phyloP scores from a whole-genome alignment of 768 basidiomycete species.

The Rhizopogon vesiculosus region DNA sequence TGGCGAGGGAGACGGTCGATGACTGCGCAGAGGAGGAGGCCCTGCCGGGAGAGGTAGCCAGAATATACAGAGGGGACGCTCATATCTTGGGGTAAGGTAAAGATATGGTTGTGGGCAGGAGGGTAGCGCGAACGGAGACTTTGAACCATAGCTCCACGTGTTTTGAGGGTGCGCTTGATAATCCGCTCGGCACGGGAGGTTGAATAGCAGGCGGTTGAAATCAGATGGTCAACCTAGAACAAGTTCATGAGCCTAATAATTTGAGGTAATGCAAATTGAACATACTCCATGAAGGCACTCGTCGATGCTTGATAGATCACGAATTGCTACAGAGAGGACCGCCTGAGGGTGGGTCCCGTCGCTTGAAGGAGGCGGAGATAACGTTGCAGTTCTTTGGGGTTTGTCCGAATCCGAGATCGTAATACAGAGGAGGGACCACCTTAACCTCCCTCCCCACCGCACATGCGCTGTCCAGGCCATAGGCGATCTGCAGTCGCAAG shows the following conservation, averaged over 20 bases:
- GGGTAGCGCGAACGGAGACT: slow-evolving; percentile 33
- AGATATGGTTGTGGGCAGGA: slow-evolving; percentile 13
- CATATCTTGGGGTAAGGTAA: slow-evolving; percentile 13
- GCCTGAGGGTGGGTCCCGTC: slow-evolving; percentile 39
- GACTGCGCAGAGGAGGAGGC: slow-evolving; percentile 25
- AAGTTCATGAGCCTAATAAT: slow-evolving; percentile 5
- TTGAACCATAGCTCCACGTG: slow-evolving; percentile 43
- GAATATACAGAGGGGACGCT: slow-evolving; percentile 2
- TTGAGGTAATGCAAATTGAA: slow-evolving; percentile 8
- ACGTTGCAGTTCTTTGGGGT: slow-evolving; percentile 3
- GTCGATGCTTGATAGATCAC: slow-evolving; percentile 54
- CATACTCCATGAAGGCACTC: slow-evolving; percentile 51
- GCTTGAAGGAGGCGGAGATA: slow-evolving; percentile 1
- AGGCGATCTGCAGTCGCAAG: slow-evolving; percentile 32
- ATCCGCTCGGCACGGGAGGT: slow-evolving; percentile 54
- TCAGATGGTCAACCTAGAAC: slow-evolving; percentile 51
- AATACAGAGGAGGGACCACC: slow-evolving; percentile 14
- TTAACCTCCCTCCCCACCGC: slow-evolving; percentile 35
- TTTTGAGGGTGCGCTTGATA: slow-evolving; percentile 50
- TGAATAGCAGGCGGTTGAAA: slow-evolving; percentile 49
- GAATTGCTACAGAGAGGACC: slow-evolving; percentile 47
- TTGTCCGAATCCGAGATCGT: slow-evolving; percentile 21
- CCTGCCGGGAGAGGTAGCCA: slow-evolving; percentile 17
- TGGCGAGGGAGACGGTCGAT: slow-evolving; percentile 42
- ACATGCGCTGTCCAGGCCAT: slow-evolving; percentile 38